Conservation (phyloP, 495 filamentous ascomycete species). For the Aspergillus incahuasiensis region DNA sequence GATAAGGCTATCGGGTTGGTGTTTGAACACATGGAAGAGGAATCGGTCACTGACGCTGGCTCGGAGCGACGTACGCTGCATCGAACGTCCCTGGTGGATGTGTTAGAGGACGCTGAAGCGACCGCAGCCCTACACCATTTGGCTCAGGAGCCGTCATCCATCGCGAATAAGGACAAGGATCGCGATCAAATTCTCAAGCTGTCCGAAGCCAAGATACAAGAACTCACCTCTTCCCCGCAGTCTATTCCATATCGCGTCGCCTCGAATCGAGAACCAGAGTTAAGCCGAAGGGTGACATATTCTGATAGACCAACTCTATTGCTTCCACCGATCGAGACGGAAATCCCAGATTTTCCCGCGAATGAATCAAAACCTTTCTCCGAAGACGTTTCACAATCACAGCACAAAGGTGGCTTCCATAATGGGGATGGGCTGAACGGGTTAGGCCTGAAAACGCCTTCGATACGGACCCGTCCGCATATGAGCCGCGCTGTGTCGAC, state of each 20-base stretch:
- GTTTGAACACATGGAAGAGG: slow-evolving; percentile 16
- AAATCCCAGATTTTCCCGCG: slow-evolving; percentile 8
- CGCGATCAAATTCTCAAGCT: slow-evolving; percentile 47
- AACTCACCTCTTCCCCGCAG: slow-evolving; percentile 51
- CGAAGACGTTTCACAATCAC: slow-evolving; percentile 19
- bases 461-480: slow-evolving; percentile 31
- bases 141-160: slow-evolving; percentile 16
- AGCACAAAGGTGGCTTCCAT: slow-evolving; percentile 22
- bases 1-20: slow-evolving; percentile 22
- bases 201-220: slow-evolving; percentile 49
- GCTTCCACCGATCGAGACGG: slow-evolving; percentile 11
- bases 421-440: slow-evolving; percentile 23
- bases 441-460: slow-evolving; percentile 17
- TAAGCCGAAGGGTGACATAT: slow-evolving; percentile 17
- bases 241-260: slow-evolving; percentile 42
- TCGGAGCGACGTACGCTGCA: slow-evolving; percentile 5
- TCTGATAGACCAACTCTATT: slow-evolving; percentile 21
- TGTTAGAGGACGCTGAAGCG: slow-evolving; percentile 17
- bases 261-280: slow-evolving; percentile 18
- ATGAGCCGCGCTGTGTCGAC: slow-evolving; percentile 35
- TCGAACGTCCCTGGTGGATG: slow-evolving; percentile 20
- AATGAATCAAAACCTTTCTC: background rate
- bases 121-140: slow-evolving; percentile 9
- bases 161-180: slow-evolving; percentile 20
- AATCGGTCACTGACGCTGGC: background rate